Percentiles rank a stretch among this genome's conserved stretches.
Conservation (phyloP, 139 green algal genomes). For the Trebouxia sp. region DNA sequence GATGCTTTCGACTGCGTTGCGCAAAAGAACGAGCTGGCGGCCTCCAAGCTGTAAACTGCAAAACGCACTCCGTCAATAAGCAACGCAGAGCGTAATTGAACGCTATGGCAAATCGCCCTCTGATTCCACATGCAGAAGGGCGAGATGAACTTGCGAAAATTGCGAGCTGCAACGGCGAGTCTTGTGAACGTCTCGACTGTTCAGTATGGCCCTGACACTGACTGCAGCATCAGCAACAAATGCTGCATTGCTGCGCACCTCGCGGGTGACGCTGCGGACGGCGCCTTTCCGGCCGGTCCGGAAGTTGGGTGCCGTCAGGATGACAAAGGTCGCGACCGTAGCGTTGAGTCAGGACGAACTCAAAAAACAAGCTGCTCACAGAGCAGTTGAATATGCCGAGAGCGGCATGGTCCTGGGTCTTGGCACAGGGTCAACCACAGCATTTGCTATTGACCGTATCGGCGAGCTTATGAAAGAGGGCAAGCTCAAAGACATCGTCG, state of each 20-base stretch:
- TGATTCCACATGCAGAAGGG: no score
- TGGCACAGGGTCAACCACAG: conserved; percentile 97
- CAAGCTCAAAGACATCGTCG: conserved; percentile 94
- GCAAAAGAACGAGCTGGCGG: conserved; percentile 1
- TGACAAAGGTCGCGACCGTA: background rate
- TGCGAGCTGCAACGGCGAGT: background rate
- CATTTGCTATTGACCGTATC: conserved; percentile 97
- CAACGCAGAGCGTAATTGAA: no score
- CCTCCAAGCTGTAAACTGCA: background rate
- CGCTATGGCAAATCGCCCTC: background rate
- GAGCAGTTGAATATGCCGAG: conserved; percentile 97
- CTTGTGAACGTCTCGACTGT: no score
- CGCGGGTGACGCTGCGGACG: conserved; percentile 9
- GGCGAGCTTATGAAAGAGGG: conserved; percentile 90
- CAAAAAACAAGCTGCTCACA: conserved; percentile 94
- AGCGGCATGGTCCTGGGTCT: conserved; percentile 95
- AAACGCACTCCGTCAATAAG: no score
- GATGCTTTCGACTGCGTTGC: background rate
- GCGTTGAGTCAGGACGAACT: conserved; percentile 86
- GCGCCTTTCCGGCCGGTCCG: background rate
- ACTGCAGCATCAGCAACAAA: background rate
- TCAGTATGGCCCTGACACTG: conserved; percentile 4
- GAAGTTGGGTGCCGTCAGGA: background rate
- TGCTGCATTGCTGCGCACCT: background rate
- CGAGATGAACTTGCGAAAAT: background rate